Percentiles rank a stretch among this genome's conserved stretches.
Conservation (phyloP, 208 protist species). For the Wallacemonas sp. region DNA sequence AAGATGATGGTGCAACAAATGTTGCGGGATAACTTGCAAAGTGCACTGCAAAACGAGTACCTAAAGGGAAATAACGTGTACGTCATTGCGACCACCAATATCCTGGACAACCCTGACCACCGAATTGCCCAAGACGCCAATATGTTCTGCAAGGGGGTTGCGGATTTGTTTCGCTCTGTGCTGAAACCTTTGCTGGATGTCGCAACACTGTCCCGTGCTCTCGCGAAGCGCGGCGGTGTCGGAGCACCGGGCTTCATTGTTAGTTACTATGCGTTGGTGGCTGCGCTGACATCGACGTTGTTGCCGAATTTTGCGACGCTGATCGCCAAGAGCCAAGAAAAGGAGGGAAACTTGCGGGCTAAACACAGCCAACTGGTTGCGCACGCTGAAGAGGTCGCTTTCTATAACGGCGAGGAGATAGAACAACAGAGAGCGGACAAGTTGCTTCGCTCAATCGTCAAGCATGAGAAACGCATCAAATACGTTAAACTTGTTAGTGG, state of each 20-base stretch:
- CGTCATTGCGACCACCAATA: constrained; percentile 43
- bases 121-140: constrained; percentile 74
- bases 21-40: constrained; percentile 68
- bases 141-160: constrained; percentile 74
- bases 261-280: constrained; percentile 77
- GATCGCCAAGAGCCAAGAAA: constrained; percentile 64
- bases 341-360: constrained; percentile 78
- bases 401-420: constrained; percentile 86
- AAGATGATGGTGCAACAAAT: constrained; percentile 66
- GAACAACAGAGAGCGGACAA: constrained; percentile 75
- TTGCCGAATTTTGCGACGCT: constrained; percentile 77
- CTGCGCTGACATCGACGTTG: constrained; percentile 44
- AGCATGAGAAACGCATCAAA: constrained; percentile 74
- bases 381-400: constrained; percentile 91
- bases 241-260: constrained; percentile 54
- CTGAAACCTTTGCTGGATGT: constrained; percentile 85
- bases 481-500: constrained; percentile 64
- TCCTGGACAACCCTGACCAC: constrained; percentile 79
- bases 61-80: constrained; percentile 59
- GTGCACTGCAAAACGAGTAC: constrained; percentile 65
- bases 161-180: constrained; percentile 64
- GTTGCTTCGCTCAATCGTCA: constrained; percentile 60
- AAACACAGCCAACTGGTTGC: constrained; percentile 79
- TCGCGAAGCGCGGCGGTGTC: constrained; percentile 56
- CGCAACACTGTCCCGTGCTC: constrained; percentile 58